phyloP scores from a whole-genome alignment of 768 basidiomycete genomes.

The Mrakia gelida region DNA sequence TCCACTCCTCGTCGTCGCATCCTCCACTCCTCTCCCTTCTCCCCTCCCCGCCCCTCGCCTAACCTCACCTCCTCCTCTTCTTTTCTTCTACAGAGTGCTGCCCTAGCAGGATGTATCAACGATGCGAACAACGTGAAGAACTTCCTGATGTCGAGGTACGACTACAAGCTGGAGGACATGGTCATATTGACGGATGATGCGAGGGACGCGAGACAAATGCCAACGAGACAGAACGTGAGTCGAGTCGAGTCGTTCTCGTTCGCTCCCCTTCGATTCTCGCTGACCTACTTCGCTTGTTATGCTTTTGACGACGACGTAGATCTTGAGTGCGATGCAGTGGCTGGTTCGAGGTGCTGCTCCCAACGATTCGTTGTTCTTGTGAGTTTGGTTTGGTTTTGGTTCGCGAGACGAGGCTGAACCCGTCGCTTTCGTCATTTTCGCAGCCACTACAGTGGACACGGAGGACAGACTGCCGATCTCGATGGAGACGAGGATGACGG shows the following conservation, averaged over 20 bases:
- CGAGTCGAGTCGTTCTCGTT: too few species aligned
- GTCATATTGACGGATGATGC: conserved; percentile 79
- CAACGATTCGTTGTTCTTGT: conserved; percentile 46
- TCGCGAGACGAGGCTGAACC: neutral
- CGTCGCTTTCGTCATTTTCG: conserved; percentile 50
- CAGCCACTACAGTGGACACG: conserved; percentile 96
- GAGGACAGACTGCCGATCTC: conserved; percentile 77
- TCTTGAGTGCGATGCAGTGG: conserved; percentile 86
- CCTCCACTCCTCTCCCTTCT: too few species aligned
- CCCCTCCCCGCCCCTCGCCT: too few species aligned
- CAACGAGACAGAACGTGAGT: conserved; percentile 63
- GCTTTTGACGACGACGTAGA: conserved; percentile 39
- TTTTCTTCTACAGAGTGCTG: neutral
- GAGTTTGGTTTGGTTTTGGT: neutral
- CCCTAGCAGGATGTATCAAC: conserved; percentile 54
- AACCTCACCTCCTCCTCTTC: too few species aligned
- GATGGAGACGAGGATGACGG: conserved; percentile 65
- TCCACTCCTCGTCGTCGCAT: too few species aligned
- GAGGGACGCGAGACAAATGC: conserved; percentile 56
- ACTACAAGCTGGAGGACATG: conserved; percentile 73
- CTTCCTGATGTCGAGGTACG: conserved; percentile 67
- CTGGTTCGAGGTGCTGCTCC: conserved; percentile 73
- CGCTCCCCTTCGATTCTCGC: too few species aligned
- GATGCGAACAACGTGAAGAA: conserved; percentile 74
- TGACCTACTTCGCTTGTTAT: too few species aligned